Conservation (phyloP, 2,329 filamentous ascomycete species). For the Malbranchea zuffiana region DNA sequence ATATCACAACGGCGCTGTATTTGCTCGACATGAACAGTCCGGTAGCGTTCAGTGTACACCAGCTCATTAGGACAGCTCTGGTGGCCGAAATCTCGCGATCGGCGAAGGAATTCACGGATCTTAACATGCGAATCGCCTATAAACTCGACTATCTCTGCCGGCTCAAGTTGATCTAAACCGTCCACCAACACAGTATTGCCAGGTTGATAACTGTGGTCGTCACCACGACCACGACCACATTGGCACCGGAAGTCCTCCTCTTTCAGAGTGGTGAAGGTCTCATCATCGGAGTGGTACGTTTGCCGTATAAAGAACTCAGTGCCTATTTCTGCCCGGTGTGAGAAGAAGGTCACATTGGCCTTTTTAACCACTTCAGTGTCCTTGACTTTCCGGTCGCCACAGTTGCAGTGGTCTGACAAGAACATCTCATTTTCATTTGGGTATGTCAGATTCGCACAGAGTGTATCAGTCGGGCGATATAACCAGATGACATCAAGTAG, state of each 20-base stretch:
- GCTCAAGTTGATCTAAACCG: constrained; percentile 40
- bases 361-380: constrained; percentile 47
- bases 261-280: constrained; percentile 51
- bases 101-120: constrained; percentile 46
- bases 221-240: constrained; percentile 22
- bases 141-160: constrained; percentile 46
- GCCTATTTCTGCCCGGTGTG: constrained; percentile 29
- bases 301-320: constrained; percentile 59
- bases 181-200: constrained; percentile 53
- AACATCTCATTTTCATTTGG: constrained; percentile 64
- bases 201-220: constrained; percentile 26
- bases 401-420: constrained; percentile 65
- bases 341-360: constrained; percentile 50
- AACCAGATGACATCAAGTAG: constrained; percentile 61
- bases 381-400: constrained; percentile 42
- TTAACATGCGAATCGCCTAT: constrained; percentile 23
- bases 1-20: constrained; percentile 52
- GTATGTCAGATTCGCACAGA: constrained; percentile 57
- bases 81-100: constrained; percentile 30
- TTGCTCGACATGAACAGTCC: constrained; percentile 27
- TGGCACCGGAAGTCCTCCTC: constrained; percentile 46
- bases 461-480: constrained; percentile 59
- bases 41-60: constrained; percentile 36
- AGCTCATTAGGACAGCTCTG: constrained; percentile 44
- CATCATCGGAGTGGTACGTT: constrained; percentile 51